Evolutionary conservation across 106 monocot genomes (phyloP), one percentile per base, ranked within the genome.

Genomic region (Platanthera guangdongensis): DNA sequence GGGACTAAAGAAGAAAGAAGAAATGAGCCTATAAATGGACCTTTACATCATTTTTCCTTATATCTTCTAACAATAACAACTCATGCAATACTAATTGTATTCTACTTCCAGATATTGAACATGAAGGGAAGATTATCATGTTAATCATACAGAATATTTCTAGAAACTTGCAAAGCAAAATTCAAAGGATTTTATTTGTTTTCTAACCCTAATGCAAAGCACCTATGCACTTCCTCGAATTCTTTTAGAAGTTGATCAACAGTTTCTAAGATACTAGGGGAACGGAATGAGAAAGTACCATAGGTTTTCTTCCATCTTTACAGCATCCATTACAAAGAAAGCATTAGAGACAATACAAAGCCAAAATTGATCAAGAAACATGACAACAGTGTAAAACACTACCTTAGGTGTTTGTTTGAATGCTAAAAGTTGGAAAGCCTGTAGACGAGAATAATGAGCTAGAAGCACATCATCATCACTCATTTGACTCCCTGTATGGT

Each of bases 371-470:
- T 32, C n/a, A 50, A 72, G 18, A 51, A 50, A 21, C 72, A 72
- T 13, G 10, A 51, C 18, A 21, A 11, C 72, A 51, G 9, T 18
- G 72, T 4, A 9, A 13, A 72, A 51, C 49, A 50, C 51, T 51
- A 72, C 94, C 99, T 92, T 99, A 51, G 94, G 99, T 25, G 94
- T 80, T 90, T 94, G 83, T 65, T 99, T 99, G 69, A 94, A 99
- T 73, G 87, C 88, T 32, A 99, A 77, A 55, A 99, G 85, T 79
- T 99, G 99, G 77, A 99, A 94, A 45, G 99, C 94, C 85, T 99
- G 92, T 10, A 99, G 68, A 67, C 94, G 99, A 80, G 90, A 90
- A 86, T 99, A 94, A 85, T 94, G 99, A 51, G 92, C 75, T 76
- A 90, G 90, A 49, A 94, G 51, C 28, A 99, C 88, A 85, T 92